A percentile compares a stretch with the other conserved stretches of the same genome.
These are phyloP conservation scores for Dioscorea cayenensis DNA, from an alignment of 116 monocot species.

Conservation along the genomic window DNA sequence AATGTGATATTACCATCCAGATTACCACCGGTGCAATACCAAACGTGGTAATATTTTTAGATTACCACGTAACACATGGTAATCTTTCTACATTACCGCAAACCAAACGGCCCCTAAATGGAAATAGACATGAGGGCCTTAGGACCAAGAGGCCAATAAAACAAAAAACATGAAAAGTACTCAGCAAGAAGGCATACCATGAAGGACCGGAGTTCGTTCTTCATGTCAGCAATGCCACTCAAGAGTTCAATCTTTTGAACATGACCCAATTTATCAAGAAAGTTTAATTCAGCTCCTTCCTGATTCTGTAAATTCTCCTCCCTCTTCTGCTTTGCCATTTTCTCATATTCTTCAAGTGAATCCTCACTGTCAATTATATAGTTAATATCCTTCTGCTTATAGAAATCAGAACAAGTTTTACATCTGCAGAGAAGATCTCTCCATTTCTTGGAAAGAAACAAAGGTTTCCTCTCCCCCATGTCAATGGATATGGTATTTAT, in stretches of 20 bases:
- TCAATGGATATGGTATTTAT: conserved; percentile 22
- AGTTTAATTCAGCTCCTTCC: conserved; percentile 74
- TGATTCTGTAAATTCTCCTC: conserved; percentile 72
- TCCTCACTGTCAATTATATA: conserved; percentile 80
- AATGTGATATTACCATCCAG: no score
- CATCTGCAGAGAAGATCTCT: conserved; percentile 78
- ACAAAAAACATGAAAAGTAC: conserved; percentile 3
- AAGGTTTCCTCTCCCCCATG: conserved; percentile 46
- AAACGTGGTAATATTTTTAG: no score
- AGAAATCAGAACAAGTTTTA: conserved; percentile 50
- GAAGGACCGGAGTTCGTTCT: conserved; percentile 73
- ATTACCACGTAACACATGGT: no score
- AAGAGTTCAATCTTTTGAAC: conserved; percentile 90
- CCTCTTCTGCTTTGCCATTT: conserved; percentile 69
- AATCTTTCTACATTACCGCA: no score
- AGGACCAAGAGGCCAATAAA: background rate
- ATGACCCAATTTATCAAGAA: conserved; percentile 70
- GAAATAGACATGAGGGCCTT: background rate
- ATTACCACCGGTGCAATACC: no score
- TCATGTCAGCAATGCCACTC: conserved; percentile 82
- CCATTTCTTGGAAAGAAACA: conserved; percentile 89
- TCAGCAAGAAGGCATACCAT: conserved; percentile 45
- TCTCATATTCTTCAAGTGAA: conserved; percentile 86
- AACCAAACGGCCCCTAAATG: no score
- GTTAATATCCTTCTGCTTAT: conserved; percentile 45